Percentiles rank a stretch among this genome's conserved stretches.
These are phyloP conservation scores for Botrytis fabae DNA, from an alignment of 2,329 filamentous ascomycete genomes.

Conservation along the genomic window DNA sequence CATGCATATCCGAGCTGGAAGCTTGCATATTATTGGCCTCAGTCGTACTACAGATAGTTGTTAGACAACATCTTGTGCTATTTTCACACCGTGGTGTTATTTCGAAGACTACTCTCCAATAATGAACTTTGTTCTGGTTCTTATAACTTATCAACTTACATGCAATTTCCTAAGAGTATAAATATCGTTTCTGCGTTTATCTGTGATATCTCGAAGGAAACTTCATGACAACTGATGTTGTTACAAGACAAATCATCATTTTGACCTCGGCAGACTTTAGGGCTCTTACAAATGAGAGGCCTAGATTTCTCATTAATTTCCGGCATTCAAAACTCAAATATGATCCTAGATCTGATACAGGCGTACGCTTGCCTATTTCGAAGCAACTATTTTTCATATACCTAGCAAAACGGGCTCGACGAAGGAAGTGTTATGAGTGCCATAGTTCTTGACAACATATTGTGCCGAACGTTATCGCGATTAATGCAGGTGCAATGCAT, in stretches of 20 bases:
- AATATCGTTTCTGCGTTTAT: not conserved
- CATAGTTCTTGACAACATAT: not conserved
- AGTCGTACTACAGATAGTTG: not conserved
- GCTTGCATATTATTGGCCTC: slow-evolving; percentile 17
- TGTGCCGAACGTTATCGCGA: slow-evolving; percentile 10
- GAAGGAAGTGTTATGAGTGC: slow-evolving; percentile 5
- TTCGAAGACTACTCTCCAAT: not conserved
- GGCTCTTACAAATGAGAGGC: not conserved
- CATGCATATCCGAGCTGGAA: slow-evolving; percentile 18
- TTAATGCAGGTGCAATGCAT: not conserved
- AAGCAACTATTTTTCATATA: not conserved
- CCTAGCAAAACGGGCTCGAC: slow-evolving; percentile 1
- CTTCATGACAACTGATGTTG: not conserved
- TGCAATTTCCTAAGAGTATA: no score
- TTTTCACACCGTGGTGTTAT: not conserved
- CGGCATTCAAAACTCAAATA: not conserved
- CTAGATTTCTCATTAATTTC: slow-evolving; percentile 9
- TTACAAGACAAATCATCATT: not conserved
- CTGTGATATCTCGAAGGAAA: not conserved
- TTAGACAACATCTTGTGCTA: not conserved
- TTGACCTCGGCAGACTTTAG: not conserved
- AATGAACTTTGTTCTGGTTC: not conserved
- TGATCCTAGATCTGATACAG: not conserved
- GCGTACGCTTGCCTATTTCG: not conserved
- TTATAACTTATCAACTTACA: not conserved